Base-by-base conservation (phyloP, 75 land plant genomes). In the Sequoiadendron giganteum region DNA sequence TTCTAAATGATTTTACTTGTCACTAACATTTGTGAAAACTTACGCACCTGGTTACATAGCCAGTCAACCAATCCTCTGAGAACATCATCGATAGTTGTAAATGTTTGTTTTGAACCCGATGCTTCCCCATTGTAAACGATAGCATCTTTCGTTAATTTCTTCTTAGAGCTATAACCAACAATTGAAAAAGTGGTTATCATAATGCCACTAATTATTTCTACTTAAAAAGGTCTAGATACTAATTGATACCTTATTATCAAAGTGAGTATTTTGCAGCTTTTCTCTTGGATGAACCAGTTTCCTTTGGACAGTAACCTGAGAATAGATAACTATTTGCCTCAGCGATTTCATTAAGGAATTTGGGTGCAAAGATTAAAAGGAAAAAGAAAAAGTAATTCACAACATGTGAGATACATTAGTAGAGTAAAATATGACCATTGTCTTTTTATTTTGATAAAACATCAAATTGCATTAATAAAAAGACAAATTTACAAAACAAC, bases 231-330 rank as follows among this genome's bases (percentile, higher is more conserved):
- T 82, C 34, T 34, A 32, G 19, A 70, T 32, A 56, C 8, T 30
- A 30, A 58, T 43, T 28, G 25, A 15, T 91, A 97, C 99, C 99
- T 97, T 85, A 96, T 92, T 73, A 95, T 90, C 52, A 88, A 75
- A 73, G 97, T 90, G 83, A 98, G 92, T 89, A 96, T 97, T 90
- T 95, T 98, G 92, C 99, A 98, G 89, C 96, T 97, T 89, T 93
- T 98, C 89, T 97, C 99, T 88, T 98, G 99, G 83, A 95, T 91
- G 90, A 97, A 98, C 99, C 99, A 98, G 72, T 97, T 98, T 55
- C 94, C 94, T 89, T 90, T 95, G 91, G 95, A 91, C 80, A 98
- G 93, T 93, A 95, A 90, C 91, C 98, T 98, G 98, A 18, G 78
- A 85, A 77, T 84, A 36, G 21, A 82, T 28, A 45, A 45, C 84